Conservation (phyloP, 2,329 filamentous ascomycete genomes). For the Claviceps sp. region DNA sequence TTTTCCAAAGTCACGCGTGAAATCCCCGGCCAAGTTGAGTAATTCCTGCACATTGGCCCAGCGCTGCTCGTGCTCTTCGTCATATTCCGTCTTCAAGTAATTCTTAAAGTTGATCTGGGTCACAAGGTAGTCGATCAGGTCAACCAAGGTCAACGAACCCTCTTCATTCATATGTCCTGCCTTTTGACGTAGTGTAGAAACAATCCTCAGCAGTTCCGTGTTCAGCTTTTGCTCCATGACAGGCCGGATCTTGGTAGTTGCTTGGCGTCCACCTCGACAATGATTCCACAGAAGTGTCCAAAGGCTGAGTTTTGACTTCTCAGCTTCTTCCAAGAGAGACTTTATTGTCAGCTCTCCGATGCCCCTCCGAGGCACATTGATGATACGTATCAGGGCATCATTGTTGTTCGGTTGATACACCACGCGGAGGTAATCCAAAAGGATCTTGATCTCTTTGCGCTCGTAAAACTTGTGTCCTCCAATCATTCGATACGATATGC, state of each 20-base stretch:
- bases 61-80: conserved; percentile 61
- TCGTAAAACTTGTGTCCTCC: conserved; percentile 87
- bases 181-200: conserved; percentile 19
- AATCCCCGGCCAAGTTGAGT: conserved; percentile 64
- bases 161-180: conserved; percentile 14
- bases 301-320: conserved; percentile 51
- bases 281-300: conserved; percentile 58
- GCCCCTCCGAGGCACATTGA: conserved; percentile 72
- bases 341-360: conserved; percentile 72
- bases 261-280: conserved; percentile 33
- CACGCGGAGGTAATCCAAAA: conserved; percentile 79
- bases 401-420: conserved; percentile 78
- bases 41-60: conserved; percentile 89
- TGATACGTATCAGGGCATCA: conserved; percentile 68
- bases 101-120: conserved; percentile 58
- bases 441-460: conserved; percentile 70
- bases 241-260: conserved; percentile 35
- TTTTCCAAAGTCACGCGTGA: conserved; percentile 33
- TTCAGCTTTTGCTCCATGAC: conserved; percentile 40
- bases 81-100: conserved; percentile 59
- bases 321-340: conserved; percentile 62
- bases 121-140: conserved; percentile 39
- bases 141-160: conserved; percentile 25
- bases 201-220: conserved; percentile 33
- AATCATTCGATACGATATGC: conserved; percentile 85